Conservation (phyloP, 192 early-diverging fungal species). For the Gamsiella multidivaricata region DNA sequence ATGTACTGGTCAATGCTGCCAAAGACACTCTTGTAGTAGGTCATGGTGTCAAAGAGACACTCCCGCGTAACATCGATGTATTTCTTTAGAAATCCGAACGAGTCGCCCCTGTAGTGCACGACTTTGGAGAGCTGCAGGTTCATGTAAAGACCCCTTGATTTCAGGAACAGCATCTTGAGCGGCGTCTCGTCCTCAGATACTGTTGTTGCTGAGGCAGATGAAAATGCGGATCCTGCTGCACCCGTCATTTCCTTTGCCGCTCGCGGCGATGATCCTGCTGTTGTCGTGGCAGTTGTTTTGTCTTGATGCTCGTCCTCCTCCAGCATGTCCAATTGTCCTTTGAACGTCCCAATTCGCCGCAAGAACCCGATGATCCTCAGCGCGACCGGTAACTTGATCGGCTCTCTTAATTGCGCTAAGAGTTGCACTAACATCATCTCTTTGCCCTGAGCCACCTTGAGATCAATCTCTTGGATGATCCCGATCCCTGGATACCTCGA, state of each 20-base stretch:
- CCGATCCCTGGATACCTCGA: conserved; percentile 67
- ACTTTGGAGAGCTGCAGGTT: conserved; percentile 63
- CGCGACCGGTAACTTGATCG: conserved; percentile 80
- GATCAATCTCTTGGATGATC: conserved; percentile 68
- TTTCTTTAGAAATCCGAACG: conserved; percentile 75
- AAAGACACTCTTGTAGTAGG: conserved; percentile 85
- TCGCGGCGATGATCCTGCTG: no score
- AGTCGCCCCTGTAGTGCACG: conserved; percentile 59
- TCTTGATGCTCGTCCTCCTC: conserved; percentile 29
- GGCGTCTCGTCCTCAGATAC: conserved; percentile 66
- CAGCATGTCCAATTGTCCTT: conserved; percentile 9
- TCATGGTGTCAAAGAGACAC: conserved; percentile 83
- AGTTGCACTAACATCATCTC: conserved; percentile 79
- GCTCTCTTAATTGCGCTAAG: conserved; percentile 70
- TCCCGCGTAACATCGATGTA: conserved; percentile 85
- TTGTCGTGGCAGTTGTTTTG: background rate
- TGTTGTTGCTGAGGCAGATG: background rate
- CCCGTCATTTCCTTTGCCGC: no score
- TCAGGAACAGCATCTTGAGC: conserved; percentile 78
- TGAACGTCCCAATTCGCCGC: conserved; percentile 74
- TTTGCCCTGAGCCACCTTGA: conserved; percentile 69
- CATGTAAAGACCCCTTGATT: conserved; percentile 74
- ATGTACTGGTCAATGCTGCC: conserved; percentile 44
- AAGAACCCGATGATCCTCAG: conserved; percentile 84
- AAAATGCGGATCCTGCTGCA: background rate